Evolutionary conservation across 1,284 basidiomycete species (phyloP), one percentile per base, ranked within the genome.

Genomic region (Ustanciosporium gigantosporum): DNA sequence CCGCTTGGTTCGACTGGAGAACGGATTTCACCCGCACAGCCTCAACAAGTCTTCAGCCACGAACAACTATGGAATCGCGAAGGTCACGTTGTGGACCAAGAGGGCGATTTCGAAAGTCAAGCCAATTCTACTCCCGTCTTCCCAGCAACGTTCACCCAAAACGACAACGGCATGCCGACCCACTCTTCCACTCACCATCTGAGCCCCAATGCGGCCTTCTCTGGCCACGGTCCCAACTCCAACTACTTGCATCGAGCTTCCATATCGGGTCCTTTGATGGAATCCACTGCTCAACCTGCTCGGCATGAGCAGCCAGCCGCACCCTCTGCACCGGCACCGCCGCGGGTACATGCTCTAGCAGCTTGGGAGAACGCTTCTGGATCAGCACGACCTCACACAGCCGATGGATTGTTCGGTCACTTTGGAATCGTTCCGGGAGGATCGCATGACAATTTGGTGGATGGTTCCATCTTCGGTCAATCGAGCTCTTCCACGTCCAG

Each of bases 341-440:
- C 66, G 1, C 52, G 50, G 20, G 48, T 70, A 3, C 66, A 62
- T 24, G 66, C 55, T 5, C 34, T 71, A 17, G 64, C 68, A 7
- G 68, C 66, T 1, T 72, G 70, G 70, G 59, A 55, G 25, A 61
- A 64, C n/a, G 50, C 70, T 14, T 48, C 59, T 14, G 70, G 68
- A 3, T 48, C 43, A 2, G 62, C 70, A 15, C 42, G 70, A n/a
- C 70, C 70, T 2, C 70, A 73, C 56, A 73, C 70, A 4, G 70
- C 70, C 13, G 70, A 73, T 34, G 70, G 69, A 25, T 42, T 73
- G 53, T 73, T 71, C 31, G 68, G 59, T n/a, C 61, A 65, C 3
- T 65, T 65, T 17, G 51, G 51, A 20, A 19, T 55, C 16, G 41
- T 31, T 2, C 25, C 19, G 20, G 16, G 43, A 29, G 41, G 41